phyloP scores from a whole-genome alignment of 805 yeast genomes.

The Candida loeiensis region DNA sequence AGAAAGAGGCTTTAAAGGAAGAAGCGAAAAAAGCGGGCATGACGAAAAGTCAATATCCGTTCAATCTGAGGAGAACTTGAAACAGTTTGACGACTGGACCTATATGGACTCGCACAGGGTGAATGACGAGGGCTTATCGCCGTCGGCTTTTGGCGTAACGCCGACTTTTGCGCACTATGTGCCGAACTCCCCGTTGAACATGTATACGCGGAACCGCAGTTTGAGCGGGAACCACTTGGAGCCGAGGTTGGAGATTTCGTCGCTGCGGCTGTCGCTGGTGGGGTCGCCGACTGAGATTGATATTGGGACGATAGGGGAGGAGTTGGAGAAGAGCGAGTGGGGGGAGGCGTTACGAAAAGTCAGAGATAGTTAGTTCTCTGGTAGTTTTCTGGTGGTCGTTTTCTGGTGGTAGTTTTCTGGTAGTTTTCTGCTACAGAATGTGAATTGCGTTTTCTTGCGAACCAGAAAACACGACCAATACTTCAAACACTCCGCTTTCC shows the following conservation, averaged over 20 bases:
- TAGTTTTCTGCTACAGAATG: no score
- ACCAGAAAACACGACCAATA: no score
- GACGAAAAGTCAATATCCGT: no score
- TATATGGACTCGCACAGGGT: not conserved
- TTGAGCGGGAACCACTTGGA: conserved; percentile 9
- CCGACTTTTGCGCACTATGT: conserved; percentile 4
- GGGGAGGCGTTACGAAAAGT: conserved; percentile 23
- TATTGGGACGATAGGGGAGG: conserved; percentile 22
- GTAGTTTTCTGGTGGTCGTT: no score
- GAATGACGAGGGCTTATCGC: not conserved
- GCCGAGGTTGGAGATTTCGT: conserved; percentile 15
- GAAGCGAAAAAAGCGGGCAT: not conserved
- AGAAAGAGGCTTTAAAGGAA: not conserved
- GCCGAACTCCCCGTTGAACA: conserved; percentile 7
- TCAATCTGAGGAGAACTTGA: not conserved
- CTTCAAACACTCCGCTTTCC: no score
- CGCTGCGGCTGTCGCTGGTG: conserved; percentile 1
- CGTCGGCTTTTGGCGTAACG: conserved; percentile 1
- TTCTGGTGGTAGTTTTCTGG: no score
- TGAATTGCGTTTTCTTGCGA: no score
- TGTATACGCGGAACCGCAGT: conserved; percentile 7
- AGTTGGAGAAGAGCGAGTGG: conserved; percentile 26
- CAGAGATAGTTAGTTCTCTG: no score
- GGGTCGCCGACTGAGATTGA: conserved; percentile 20
- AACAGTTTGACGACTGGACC: conserved; percentile 1